Conservation (phyloP, 1,284 basidiomycete species). For the Puccinia coronata region DNA sequence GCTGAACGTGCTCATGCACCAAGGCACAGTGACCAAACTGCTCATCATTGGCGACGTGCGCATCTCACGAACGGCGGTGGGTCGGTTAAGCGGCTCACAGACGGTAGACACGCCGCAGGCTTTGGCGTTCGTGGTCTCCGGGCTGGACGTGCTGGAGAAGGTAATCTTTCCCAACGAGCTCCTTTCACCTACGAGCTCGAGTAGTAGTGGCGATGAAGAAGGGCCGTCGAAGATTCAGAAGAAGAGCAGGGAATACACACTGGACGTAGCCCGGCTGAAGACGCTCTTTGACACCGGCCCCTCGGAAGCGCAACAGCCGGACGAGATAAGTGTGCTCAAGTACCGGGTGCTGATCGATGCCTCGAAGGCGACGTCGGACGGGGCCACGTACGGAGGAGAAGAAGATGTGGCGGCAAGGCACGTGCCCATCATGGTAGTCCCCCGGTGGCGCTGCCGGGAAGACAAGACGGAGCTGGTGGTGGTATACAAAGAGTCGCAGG, state of each 20-base stretch:
- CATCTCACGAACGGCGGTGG: not conserved
- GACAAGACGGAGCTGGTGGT: conserved; percentile 37
- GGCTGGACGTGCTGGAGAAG: conserved; percentile 30
- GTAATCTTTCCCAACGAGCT: not conserved
- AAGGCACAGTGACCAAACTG: conserved; percentile 10
- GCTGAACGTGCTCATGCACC: conserved; percentile 43
- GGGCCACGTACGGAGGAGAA: too few species aligned
- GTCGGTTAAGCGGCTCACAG: not conserved
- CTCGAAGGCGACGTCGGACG: not conserved
- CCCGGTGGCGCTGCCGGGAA: conserved; percentile 3
- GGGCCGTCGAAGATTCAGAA: not conserved
- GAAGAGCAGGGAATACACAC: not conserved
- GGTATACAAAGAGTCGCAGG: not conserved
- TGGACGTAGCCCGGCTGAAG: not conserved
- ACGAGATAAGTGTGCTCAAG: conserved; percentile 15
- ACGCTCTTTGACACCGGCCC: not conserved
- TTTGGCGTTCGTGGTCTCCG: not conserved
- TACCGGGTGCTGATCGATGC: conserved; percentile 36
- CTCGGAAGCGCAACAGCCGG: not conserved
- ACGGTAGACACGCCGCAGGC: not conserved
- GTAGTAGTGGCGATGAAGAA: not conserved
- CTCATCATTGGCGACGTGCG: conserved; percentile 29
- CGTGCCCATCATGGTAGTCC: conserved; percentile 1
- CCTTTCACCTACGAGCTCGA: not conserved
- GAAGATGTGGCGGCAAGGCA: not conserved